A percentile compares a stretch with the other conserved stretches of the same genome.
Evolutionary conservation across 2,329 filamentous ascomycete genomes (phyloP).

Genomic region (Colletotrichum musicola): DNA sequence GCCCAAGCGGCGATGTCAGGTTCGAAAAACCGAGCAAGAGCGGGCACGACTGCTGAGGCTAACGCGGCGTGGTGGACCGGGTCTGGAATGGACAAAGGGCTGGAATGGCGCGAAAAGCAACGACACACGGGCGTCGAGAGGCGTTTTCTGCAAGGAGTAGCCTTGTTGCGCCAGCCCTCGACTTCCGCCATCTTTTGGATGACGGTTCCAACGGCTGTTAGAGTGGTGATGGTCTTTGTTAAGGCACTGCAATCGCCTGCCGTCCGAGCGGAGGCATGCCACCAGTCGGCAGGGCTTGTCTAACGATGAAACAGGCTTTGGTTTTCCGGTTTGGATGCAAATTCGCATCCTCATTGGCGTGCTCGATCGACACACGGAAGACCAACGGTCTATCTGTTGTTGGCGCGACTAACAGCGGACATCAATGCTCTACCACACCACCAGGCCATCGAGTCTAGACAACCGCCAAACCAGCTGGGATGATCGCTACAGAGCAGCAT

Average conservation of each 20-base stretch:
- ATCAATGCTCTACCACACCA: slow-evolving; percentile 28
- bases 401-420: slow-evolving; percentile 27
- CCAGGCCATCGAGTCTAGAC: slow-evolving; percentile 1
- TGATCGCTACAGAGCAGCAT: slow-evolving; percentile 34
- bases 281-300: slow-evolving; percentile 11
- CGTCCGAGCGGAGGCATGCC: not conserved
- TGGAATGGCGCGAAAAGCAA: slow-evolving; percentile 34
- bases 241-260: slow-evolving; percentile 4
- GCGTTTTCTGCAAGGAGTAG: slow-evolving; percentile 30
- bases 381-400: slow-evolving; percentile 14
- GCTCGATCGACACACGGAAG: slow-evolving; percentile 7
- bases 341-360: slow-evolving; percentile 27
- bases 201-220: slow-evolving; percentile 16
- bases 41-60: slow-evolving; percentile 19
- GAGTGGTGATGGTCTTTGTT: slow-evolving; percentile 25
- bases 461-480: slow-evolving; percentile 21
- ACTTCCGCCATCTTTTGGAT: slow-evolving; percentile 4
- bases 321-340: slow-evolving; percentile 12
- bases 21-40: slow-evolving; percentile 28
- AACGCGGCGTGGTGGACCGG: slow-evolving; percentile 22
- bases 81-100: slow-evolving; percentile 29
- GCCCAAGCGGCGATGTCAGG: slow-evolving; percentile 39
- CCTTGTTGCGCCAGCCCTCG: slow-evolving; percentile 29
- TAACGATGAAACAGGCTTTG: slow-evolving; percentile 37
- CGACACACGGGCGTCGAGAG: slow-evolving; percentile 22